A percentile compares a stretch with the other conserved stretches of the same genome.
Evolutionary conservation across 768 basidiomycete species (phyloP).

Genomic region (Suillus brevipes): DNA sequence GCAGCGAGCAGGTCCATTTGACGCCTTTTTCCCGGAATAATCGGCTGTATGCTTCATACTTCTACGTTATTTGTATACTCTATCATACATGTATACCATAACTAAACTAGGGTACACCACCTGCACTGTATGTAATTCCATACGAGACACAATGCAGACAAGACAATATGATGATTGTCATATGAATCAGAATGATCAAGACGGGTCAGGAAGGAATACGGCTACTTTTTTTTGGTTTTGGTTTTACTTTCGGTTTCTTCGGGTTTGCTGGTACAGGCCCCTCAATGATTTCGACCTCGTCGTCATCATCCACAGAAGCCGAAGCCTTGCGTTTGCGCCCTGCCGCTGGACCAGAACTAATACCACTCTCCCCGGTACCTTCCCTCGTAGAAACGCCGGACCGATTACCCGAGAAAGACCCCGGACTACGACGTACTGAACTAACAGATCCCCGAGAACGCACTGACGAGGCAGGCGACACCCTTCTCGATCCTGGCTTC

Average conservation of each 20-base stretch:
- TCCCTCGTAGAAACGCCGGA: conserved; percentile 49
- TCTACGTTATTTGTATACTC: neutral
- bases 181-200: too few relatives aligned
- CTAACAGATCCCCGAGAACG: conserved; percentile 38
- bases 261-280: conserved; percentile 39
- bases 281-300: conserved; percentile 56
- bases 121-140: conserved; percentile 7
- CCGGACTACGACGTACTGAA: conserved; percentile 49
- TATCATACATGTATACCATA: conserved; percentile 4
- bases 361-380: conserved; percentile 25
- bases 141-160: neutral
- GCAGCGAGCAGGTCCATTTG: conserved; percentile 39
- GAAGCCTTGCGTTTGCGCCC: conserved; percentile 51
- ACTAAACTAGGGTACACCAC: conserved; percentile 5
- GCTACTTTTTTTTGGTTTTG: conserved; percentile 45
- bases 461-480: conserved; percentile 53
- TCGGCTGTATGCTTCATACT: neutral
- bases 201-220: too few relatives aligned
- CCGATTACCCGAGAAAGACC: conserved; percentile 38
- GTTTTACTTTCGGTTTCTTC: conserved; percentile 37
- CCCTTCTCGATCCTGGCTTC: conserved; percentile 35
- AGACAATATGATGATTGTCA: neutral
- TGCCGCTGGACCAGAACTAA: conserved; percentile 4
- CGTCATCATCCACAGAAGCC: conserved; percentile 44
- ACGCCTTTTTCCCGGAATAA: conserved; percentile 42